Base-by-base conservation (phyloP, 805 yeast genomes). In the Wickerhamomyces strasburgensis region DNA sequence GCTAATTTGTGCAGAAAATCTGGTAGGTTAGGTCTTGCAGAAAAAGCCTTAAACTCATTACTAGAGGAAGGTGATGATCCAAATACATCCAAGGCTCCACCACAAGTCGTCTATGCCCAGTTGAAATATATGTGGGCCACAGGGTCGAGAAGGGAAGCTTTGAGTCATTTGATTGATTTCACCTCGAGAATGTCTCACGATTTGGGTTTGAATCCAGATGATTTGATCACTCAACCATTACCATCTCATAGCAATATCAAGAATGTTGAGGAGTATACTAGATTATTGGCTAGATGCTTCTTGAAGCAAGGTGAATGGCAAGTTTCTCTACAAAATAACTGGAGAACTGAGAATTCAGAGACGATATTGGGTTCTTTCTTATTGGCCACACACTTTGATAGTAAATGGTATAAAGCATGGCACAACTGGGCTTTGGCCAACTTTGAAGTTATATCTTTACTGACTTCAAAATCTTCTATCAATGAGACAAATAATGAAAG, bases 251-350 rank as follows among this genome's bases (percentile, higher is more conserved):
- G 57, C 30, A 57, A 55, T 9, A 62, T 84, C 14, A 79, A 79
- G 37, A 89, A 82, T 54, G 84, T 84, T 35, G 84, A 82, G 46
- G 86, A 82, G 42, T 84, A 86, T 53, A 87, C 96, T 10, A 82
- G 75, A 47, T 66, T 94, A 19, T 65, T 93, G 30, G 97, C 98
- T 0, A 73, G 98, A 45, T 93, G 98, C 52, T 93, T 89, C 65
- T 68, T 90, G 60, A 94, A 93, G 54, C 98, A 93, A 63, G 98
- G 99, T 49, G 97, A 93, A 60, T 93, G 99, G 99, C 93, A 88
- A 56, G 84, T 90, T 42, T 80, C 84, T 0, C 62, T 90, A 47
- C 82, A 83, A 40, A 73, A 69, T 33, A 76, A 76, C 44, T 90
- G 98, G 98, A 73, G 85, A 42, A 71, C 78, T 8, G 84, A 80